A percentile compares a stretch with the other conserved stretches of the same genome.
Conservation (phyloP, 2,329 filamentous ascomycete species). For the Claviceps purpurea region DNA sequence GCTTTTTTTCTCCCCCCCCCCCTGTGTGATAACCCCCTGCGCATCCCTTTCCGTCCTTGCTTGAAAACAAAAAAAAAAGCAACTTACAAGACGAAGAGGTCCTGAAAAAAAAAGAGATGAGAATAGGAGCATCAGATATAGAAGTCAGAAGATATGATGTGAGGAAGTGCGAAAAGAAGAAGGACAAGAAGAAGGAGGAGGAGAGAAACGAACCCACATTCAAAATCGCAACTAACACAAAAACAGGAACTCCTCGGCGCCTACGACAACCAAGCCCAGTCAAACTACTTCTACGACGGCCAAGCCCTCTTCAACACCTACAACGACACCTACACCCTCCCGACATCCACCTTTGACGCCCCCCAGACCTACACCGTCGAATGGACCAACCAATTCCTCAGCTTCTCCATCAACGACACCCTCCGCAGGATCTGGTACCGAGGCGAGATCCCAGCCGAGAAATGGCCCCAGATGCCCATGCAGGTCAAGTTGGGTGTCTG, state of each 20-base stretch:
- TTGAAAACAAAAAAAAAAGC: too few relatives aligned
- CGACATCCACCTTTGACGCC: slow-evolving; percentile 21
- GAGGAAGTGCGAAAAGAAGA: not conserved
- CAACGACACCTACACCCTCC: slow-evolving; percentile 34
- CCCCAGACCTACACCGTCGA: slow-evolving; percentile 55
- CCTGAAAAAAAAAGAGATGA: not conserved
- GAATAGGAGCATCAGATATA: not conserved
- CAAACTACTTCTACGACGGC: slow-evolving; percentile 69
- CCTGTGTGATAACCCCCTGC: not conserved
- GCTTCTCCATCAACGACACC: slow-evolving; percentile 44
- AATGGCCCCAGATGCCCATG: slow-evolving; percentile 59
- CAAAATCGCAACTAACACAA: not conserved
- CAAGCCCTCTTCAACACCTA: slow-evolving; percentile 37
- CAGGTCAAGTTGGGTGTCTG: slow-evolving; percentile 49
- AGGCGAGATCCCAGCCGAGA: slow-evolving; percentile 32
- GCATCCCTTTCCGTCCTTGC: not conserved
- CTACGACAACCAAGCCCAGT: slow-evolving; percentile 47
- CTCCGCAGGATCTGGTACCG: slow-evolving; percentile 20
- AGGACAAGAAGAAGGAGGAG: not conserved
- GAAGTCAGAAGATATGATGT: too few relatives aligned
- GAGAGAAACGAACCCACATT: not conserved
- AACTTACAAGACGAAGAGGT: too few relatives aligned
- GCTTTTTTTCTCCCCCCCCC: too few relatives aligned
- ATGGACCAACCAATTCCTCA: slow-evolving; percentile 46
- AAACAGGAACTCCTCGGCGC: slow-evolving; percentile 17